Percentiles rank a stretch among this genome's conserved stretches.
Evolutionary conservation across 306 rosid species (phyloP).

Genomic region (Quercus ilex): DNA sequence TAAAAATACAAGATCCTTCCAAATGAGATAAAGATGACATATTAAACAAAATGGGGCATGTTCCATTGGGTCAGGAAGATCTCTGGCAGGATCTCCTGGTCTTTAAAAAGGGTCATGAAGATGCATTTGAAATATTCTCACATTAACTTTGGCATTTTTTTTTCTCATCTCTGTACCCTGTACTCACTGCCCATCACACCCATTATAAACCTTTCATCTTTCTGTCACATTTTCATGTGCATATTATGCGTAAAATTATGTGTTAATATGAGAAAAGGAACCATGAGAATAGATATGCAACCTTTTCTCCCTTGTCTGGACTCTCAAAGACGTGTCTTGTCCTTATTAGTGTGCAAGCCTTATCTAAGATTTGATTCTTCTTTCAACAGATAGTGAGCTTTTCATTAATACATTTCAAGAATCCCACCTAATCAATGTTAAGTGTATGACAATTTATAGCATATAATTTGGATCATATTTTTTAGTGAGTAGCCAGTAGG

Average conservation of each 20-base stretch:
- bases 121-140: constrained; percentile 47
- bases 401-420: constrained; percentile 15
- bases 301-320: constrained; percentile 42
- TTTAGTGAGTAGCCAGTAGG: constrained; percentile 7
- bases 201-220: constrained; percentile 23
- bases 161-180: constrained; percentile 29
- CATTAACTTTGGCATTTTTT: constrained; percentile 34
- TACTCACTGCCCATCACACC: constrained; percentile 42
- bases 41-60: constrained; percentile 66
- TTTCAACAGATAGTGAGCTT: constrained; percentile 9
- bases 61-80: constrained; percentile 63
- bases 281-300: constrained; percentile 17
- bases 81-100: constrained; percentile 63
- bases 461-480: constrained; percentile 25
- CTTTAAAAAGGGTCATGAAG: constrained; percentile 24
- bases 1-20: constrained; percentile 51
- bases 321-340: constrained; percentile 35
- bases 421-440: constrained; percentile 46
- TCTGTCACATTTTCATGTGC: constrained; percentile 23
- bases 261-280: constrained; percentile 1
- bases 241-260: constrained; percentile 12
- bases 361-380: constrained; percentile 16
- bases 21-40: constrained; percentile 62
- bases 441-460: constrained; percentile 10
- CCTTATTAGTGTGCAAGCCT: constrained; percentile 16